Percentiles rank a stretch among this genome's conserved stretches.
phyloP scores from a whole-genome alignment of 257 asterid species.

The Scutellaria galericulata region DNA sequence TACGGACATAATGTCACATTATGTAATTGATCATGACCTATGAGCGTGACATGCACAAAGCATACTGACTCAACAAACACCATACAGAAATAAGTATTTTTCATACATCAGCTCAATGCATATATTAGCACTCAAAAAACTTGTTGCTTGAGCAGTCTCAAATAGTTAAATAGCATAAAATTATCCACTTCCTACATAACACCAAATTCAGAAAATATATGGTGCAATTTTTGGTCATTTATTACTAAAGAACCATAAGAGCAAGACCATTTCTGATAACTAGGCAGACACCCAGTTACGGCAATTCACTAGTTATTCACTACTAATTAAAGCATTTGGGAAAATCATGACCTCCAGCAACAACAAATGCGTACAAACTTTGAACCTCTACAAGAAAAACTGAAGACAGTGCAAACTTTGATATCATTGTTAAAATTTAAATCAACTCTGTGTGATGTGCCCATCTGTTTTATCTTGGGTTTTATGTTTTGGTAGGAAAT shows the following conservation, averaged over 20 bases:
- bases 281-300: not conserved
- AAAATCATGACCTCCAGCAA: slow-evolving; percentile 7
- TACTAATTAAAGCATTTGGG: not conserved
- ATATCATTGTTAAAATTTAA: not conserved
- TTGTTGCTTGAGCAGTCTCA: too few species aligned
- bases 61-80: not conserved
- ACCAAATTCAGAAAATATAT: not conserved
- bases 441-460: not conserved
- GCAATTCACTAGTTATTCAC: not conserved
- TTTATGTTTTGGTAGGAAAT: not conserved
- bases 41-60: not conserved
- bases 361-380: not conserved
- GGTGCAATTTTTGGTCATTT: not conserved
- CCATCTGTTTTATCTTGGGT: not conserved
- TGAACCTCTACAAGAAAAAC: slow-evolving; percentile 18
- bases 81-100: not conserved
- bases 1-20: not conserved
- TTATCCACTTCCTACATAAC: not conserved
- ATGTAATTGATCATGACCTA: not conserved
- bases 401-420: not conserved
- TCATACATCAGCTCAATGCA: slow-evolving; percentile 6
- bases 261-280: too few species aligned
- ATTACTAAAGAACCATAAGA: too few species aligned
- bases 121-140: not conserved
- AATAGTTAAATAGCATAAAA: not conserved